Conservation (phyloP, 2,329 filamentous ascomycete genomes). For the Trichophyton schoenleinii region DNA sequence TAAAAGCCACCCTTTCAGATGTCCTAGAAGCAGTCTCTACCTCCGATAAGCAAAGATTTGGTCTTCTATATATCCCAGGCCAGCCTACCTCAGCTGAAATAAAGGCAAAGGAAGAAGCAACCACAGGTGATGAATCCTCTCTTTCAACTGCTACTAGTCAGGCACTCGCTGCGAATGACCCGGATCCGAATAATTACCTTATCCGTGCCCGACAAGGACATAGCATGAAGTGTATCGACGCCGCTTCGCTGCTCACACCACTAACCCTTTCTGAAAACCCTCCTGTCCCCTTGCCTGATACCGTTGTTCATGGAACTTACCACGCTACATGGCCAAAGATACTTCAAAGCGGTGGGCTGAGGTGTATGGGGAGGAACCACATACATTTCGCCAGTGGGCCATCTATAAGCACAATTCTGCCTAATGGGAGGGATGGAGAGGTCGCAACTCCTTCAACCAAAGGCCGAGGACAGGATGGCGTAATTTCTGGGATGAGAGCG, state of each 20-base stretch:
- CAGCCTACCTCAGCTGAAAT: constrained; percentile 12
- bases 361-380: constrained; percentile 71
- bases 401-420: constrained; percentile 33
- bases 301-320: constrained; percentile 80
- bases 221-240: constrained; percentile 59
- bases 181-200: constrained; percentile 55
- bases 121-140: constrained; percentile 11
- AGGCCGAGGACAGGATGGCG: constrained; percentile 24
- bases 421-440: constrained; percentile 14
- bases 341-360: constrained; percentile 61
- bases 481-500: constrained; percentile 68
- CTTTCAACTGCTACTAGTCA: constrained; percentile 22
- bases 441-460: constrained; percentile 12
- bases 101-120: constrained; percentile 15
- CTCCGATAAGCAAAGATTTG: constrained; percentile 87
- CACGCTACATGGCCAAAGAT: constrained; percentile 68
- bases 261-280: constrained; percentile 42
- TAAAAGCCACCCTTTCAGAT: constrained; percentile 64
- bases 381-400: constrained; percentile 78
- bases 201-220: constrained; percentile 96
- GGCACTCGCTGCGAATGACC: constrained; percentile 26
- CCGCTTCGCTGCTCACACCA: constrained; percentile 56
- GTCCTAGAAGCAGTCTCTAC: constrained; percentile 55
- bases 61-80: constrained; percentile 48
- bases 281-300: constrained; percentile 40